phyloP scores from a whole-genome alignment of 139 green algal species.

The Desmodesmus armatus region DNA sequence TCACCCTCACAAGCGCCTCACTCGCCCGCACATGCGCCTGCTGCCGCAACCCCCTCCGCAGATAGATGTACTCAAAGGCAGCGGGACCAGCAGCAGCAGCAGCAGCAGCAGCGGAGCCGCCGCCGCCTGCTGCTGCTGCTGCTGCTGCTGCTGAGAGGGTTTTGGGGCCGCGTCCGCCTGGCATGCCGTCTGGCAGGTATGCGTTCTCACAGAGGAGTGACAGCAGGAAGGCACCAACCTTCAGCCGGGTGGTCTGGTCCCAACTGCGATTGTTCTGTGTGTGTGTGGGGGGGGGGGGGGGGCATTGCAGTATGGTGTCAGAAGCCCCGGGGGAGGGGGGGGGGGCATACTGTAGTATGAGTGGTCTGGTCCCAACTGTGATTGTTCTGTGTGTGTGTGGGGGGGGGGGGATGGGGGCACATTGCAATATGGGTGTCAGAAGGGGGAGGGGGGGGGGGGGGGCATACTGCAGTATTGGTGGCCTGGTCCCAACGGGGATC shows the following conservation, averaged over 20 bases:
- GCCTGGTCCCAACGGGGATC: slow-evolving; percentile 42
- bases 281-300: too few species aligned
- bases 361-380: slow-evolving; percentile 29
- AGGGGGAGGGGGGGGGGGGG: slow-evolving; percentile 36
- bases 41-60: slow-evolving; percentile 41
- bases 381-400: too few species aligned
- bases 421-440: too few species aligned
- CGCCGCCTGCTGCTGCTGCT: neutral
- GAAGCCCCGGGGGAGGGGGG: too few species aligned
- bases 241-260: slow-evolving; percentile 27
- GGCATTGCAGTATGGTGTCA: too few species aligned
- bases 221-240: slow-evolving; percentile 44
- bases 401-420: too few species aligned
- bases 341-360: slow-evolving; percentile 31
- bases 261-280: too few species aligned
- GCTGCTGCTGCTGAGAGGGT: too few species aligned
- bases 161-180: neutral
- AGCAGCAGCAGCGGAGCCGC: neutral
- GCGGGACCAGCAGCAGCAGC: neutral
- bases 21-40: slow-evolving; percentile 54
- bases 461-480: slow-evolving; percentile 21
- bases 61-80: slow-evolving; percentile 32
- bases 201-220: slow-evolving; percentile 35
- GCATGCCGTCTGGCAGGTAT: neutral
- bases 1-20: slow-evolving; percentile 50